These are phyloP conservation scores for Litsea cubeba DNA, from an alignment of 164 flowering plant genomes.

Conservation along the genomic window DNA sequence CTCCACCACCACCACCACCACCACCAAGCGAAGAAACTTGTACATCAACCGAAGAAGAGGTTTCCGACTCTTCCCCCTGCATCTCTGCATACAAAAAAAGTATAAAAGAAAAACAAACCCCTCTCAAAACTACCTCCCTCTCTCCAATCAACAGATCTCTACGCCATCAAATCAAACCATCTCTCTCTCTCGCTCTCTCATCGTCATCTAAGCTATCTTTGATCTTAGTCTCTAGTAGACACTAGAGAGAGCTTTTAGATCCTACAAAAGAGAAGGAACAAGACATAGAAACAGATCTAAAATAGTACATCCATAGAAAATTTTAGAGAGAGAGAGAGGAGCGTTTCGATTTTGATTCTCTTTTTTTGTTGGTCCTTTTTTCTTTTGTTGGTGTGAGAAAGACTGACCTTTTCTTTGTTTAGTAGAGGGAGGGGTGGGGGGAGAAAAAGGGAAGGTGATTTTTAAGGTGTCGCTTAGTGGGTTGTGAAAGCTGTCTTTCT, in stretches of 20 bases:
- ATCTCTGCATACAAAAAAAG: not conserved
- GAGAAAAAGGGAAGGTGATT: not conserved
- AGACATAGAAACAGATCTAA: not conserved
- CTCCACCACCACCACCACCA: slow-evolving; percentile 25
- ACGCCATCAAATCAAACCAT: not conserved
- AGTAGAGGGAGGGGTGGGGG: not conserved
- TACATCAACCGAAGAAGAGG: slow-evolving; percentile 8
- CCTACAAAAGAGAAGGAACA: not conserved
- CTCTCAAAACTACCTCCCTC: not conserved
- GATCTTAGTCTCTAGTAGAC: not conserved
- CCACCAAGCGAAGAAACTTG: not conserved
- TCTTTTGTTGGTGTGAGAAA: not conserved
- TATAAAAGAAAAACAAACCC: too few relatives aligned
- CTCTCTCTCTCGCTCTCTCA: too few relatives aligned
- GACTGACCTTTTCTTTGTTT: not conserved
- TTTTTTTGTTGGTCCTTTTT: not conserved
- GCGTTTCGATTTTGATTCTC: not conserved
- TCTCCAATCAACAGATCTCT: slow-evolving; percentile 2
- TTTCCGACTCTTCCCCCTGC: slow-evolving; percentile 11
- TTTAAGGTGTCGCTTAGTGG: slow-evolving; percentile 1
- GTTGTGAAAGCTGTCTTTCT: slow-evolving; percentile 1
- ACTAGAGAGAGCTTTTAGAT: not conserved
- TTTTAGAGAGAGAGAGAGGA: not conserved
- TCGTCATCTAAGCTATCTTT: too few relatives aligned
- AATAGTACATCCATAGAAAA: not conserved